Evolutionary conservation across 805 yeast genomes (phyloP).

Genomic region (Candida boidinii): DNA sequence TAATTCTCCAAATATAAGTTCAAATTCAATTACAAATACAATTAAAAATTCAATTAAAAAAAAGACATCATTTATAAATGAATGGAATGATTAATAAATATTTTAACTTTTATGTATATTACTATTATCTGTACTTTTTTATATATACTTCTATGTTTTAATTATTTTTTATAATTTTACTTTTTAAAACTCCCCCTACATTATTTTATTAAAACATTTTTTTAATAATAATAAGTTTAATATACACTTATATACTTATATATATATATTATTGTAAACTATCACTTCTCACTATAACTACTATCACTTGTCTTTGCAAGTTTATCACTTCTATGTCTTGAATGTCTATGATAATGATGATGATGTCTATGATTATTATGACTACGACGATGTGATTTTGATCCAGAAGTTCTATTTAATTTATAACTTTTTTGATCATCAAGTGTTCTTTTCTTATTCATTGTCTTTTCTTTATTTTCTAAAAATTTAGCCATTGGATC

Average conservation of each 20-base stretch:
- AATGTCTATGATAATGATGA: not conserved
- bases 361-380: not conserved
- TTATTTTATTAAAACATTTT: too few species aligned
- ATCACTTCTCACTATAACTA: too few species aligned
- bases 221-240: too few species aligned
- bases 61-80: constrained; percentile 1
- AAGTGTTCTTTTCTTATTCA: not conserved
- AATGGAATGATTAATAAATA: constrained; percentile 2
- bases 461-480: constrained; percentile 5
- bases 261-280: too few species aligned
- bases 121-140: not conserved
- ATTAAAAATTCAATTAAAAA: constrained; percentile 1
- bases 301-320: too few species aligned
- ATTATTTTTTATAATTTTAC: too few species aligned
- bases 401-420: not conserved
- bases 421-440: not conserved
- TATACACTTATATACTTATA: too few species aligned
- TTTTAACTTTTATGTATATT: not conserved
- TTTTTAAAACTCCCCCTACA: too few species aligned
- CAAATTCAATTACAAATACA: too few species aligned
- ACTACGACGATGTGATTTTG: not conserved
- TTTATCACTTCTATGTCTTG: too few species aligned
- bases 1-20: too few species aligned
- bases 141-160: too few species aligned
- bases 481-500: constrained; percentile 30